Percentiles rank a stretch among this genome's conserved stretches.
These are phyloP conservation scores for Panicum virgatum DNA, from an alignment of 202 grass and related monocot species.

Conservation along the genomic window DNA sequence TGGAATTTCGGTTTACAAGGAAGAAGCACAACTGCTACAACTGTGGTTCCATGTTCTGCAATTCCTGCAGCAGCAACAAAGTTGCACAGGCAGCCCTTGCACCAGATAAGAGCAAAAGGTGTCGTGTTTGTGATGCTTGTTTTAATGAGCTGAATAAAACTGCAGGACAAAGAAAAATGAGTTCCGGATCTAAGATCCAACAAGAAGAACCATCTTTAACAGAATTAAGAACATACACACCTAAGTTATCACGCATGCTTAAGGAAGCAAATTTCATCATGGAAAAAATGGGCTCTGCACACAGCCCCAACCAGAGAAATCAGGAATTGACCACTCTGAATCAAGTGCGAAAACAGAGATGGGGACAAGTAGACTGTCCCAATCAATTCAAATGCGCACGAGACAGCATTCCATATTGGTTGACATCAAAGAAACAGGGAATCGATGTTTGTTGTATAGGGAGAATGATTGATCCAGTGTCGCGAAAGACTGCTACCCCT, in stretches of 20 bases:
- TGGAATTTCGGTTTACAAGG: constrained; percentile 71
- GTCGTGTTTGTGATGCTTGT: constrained; percentile 77
- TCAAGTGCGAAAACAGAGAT: constrained; percentile 47
- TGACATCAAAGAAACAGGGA: constrained; percentile 41
- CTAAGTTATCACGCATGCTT: constrained; percentile 69
- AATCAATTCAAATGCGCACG: constrained; percentile 56
- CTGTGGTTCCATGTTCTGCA: constrained; percentile 87
- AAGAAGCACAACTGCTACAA: constrained; percentile 97
- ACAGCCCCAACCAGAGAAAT: constrained; percentile 46
- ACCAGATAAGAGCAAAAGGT: constrained; percentile 71
- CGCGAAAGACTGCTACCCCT: constrained; percentile 21
- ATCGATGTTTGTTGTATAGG: background rate
- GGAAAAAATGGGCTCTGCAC: constrained; percentile 47
- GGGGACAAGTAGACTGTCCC: constrained; percentile 82
- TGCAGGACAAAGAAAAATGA: constrained; percentile 42
- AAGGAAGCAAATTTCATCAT: constrained; percentile 73
- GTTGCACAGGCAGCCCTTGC: constrained; percentile 61
- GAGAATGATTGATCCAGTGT: constrained; percentile 17
- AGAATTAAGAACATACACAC: constrained; percentile 73
- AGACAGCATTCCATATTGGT: constrained; percentile 43
- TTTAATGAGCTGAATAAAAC: constrained; percentile 59
- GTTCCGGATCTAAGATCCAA: constrained; percentile 10
- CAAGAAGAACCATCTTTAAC: constrained; percentile 40
- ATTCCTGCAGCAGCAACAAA: constrained; percentile 90
- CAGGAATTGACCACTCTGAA: constrained; percentile 3